Base-by-base conservation (phyloP, 2,329 filamentous ascomycete species). In the Fusarium domesticum region DNA sequence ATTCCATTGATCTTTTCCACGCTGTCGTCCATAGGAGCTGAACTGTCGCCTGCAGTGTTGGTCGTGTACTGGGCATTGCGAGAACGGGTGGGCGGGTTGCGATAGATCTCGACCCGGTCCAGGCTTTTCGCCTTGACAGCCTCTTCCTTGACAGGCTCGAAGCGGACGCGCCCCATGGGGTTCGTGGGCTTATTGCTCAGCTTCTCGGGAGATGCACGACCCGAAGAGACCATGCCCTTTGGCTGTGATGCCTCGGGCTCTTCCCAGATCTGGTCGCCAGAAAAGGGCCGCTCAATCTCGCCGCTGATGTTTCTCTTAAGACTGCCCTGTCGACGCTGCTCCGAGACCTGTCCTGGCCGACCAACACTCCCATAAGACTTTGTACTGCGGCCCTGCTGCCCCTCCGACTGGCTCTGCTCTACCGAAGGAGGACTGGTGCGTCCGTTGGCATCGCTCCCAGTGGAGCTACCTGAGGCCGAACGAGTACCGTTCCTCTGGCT, bases 191-290 rank as follows among this genome's bases (percentile, higher is more conserved):
- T 58, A 45, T 43, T 59, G 54, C 54, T 57, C 38, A 67, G 56
- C 37, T 62, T 66, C 32, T 61, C 56, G 6, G 63, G 63, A 7
- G 64, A 64, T 14, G 56, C 47, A 58, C 69, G 59, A 39, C 62
- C 61, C 18, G 54, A 42, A 57, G 34, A 20, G 30, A 15, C 18
- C 35, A 35, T 30, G 25, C 39, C 40, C 36, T 54, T 54, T 34
- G 43, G 32, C 11, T 48, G 38, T 12, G 52, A 51, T 14, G 64
- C 73, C 59, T 87, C 81, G 1, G 89, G 87, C 63, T 96, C 92
- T 65, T 96, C 91, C 75, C 89, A 96, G 48, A 96, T 91, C 60
- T 88, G 83, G 62, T 90, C 85, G 25, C 84, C 81, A 2, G 84
- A 85, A 62, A 89, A 90, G 2, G 83, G 78, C 42, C 75, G 79